Evolutionary conservation across 1,284 basidiomycete genomes (phyloP), one percentile per base, ranked within the genome.

Genomic region (Naganishia sp.): DNA sequence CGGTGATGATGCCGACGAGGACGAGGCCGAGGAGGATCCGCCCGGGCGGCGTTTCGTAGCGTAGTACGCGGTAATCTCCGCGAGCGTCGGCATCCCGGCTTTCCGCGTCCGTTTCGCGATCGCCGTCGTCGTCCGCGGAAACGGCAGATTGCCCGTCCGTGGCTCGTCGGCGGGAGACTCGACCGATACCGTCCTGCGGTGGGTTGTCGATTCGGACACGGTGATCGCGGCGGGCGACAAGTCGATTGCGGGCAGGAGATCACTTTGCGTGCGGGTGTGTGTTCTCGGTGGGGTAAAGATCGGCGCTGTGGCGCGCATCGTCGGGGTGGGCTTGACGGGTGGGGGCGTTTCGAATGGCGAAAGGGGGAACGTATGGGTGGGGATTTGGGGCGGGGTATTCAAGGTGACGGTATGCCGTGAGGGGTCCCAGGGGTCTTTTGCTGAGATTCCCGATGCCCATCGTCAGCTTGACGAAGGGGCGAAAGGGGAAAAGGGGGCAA

Each of bases 61-160:
- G 49, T 50, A 50, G 25, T 50, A 25, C 21, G 49, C 49, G 21
- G 49, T 50, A 28, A 50, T 50, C 23, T 50, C 49, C n/a, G 49
- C 49, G 15, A 50, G 49, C 2, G 49, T 50, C 1, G 49, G 49
- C 23, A 50, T 23, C 49, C 49, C 49, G 13, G 49, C 49, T 28
- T 25, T 17, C 23, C 49, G 28, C 28, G 28, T 28, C 28, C 5
- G 21, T 28, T 25, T 50, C 21, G 23, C 6, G 21, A 7, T 15
- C n/a, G n/a, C n/a, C n/a, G n/a, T n/a, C 11, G 47, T 50, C 23
- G 49, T 11, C 21, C 21, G 2, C 13, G 49, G 23, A 2, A 28
- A 28, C 11, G 49, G 13, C n/a, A 28, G 21, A 28, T 50, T 21
- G 28, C 23, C 49, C 49, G 21, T 21, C 28, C 28, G 13, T 25